Conservation (phyloP, 75 land plant species). For the Picea sitchensis region DNA sequence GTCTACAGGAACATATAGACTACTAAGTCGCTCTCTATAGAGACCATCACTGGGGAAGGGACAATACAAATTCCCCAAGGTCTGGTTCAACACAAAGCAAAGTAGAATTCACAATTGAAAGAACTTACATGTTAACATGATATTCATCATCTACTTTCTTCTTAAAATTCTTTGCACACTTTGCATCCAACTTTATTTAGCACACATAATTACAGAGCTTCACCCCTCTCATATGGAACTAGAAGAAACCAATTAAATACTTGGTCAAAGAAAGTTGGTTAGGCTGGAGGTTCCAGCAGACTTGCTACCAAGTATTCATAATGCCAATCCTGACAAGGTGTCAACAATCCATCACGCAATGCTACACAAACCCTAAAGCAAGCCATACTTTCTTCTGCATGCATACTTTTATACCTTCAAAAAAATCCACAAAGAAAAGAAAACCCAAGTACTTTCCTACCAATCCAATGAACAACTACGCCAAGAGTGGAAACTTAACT, state of each 20-base stretch:
- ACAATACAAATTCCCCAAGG: too few relatives aligned
- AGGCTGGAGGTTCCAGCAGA: background rate
- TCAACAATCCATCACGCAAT: background rate
- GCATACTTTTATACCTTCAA: background rate
- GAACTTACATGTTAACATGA: conserved; percentile 78
- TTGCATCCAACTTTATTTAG: conserved; percentile 37
- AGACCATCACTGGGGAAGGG: too few relatives aligned
- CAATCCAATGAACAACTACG: background rate
- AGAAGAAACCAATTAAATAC: background rate
- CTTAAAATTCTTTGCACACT: conserved; percentile 63
- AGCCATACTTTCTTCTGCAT: background rate
- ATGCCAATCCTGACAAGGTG: background rate
- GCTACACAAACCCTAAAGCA: background rate
- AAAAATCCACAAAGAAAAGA: background rate
- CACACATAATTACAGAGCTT: conserved; percentile 69
- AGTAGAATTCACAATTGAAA: background rate
- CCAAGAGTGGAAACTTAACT: background rate
- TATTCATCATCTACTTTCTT: conserved; percentile 93
- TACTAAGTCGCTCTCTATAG: too few relatives aligned
- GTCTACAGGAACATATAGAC: too few relatives aligned
- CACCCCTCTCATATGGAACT: conserved; percentile 87
- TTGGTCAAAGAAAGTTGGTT: background rate
- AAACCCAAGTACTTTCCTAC: background rate
- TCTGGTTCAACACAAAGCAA: background rate
- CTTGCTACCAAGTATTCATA: background rate